Evolutionary conservation across 129 eudicot species (phyloP), one percentile per base, ranked within the genome.

Genomic region (Lonicera japonica): DNA sequence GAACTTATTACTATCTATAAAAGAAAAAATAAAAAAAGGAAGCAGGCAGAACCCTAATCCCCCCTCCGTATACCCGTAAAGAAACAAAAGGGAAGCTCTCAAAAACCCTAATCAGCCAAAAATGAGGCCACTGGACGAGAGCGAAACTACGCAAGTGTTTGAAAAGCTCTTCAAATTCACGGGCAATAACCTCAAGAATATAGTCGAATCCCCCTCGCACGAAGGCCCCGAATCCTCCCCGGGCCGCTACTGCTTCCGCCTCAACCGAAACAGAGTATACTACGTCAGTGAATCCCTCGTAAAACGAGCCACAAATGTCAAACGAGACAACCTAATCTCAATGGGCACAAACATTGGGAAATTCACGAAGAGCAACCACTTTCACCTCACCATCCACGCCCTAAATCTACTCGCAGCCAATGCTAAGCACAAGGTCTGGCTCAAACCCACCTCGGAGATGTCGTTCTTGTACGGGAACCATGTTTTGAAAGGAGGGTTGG

Each of bases 111-210:
- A 45, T 10, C 14, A 12, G 16, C n/a, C 16, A 45, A 45, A 10
- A 39, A 88, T 92, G 99, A 82, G 99, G 70, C 94, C 99, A 18
- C 77, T 92, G 45, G 99, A 92, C 71, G 99, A 92, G 80, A 62
- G 81, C 23, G 99, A 92, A 58, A 88, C 96, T 7, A 82, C 95
- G 11, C 79, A 74, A 64, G 99, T 92, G 18, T 92, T 92, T 83
- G 85, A 80, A 60, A 92, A 92, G 68, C 81, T 92, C 18, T 84
- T 70, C 96, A 92, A 92, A 70, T 92, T 85, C 89, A 82, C 87
- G 0, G 95, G 99, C 67, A 82, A 80, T 80, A 94, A 94, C 41
- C 89, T 94, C 51, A 88, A 94, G 72, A 84, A 82, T 87, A 76
- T 94, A 22, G 87, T 88, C 16, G 99, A 94, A 24, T 64, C 77